Evolutionary conservation across 306 rosid genomes (phyloP).

Genomic region (Oxytropis ochrocephala): DNA sequence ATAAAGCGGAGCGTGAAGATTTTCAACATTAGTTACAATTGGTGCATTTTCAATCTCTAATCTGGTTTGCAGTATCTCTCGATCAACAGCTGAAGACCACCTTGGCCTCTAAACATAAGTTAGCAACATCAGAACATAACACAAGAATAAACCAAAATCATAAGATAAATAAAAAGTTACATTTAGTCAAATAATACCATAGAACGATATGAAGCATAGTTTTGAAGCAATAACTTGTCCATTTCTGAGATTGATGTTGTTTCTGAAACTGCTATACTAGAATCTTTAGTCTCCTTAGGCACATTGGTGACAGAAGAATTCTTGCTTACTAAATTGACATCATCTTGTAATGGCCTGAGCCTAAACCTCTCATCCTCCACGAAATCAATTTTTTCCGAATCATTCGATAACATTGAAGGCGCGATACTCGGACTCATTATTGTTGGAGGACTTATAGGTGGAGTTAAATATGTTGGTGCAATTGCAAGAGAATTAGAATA

Average conservation of each 20-base stretch:
- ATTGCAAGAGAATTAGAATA: slow-evolving; percentile 16
- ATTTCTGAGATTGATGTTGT: slow-evolving; percentile 58
- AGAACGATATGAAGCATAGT: slow-evolving; percentile 36
- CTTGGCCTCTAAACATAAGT: slow-evolving; percentile 50
- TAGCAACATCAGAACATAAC: slow-evolving; percentile 18
- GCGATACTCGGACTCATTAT: slow-evolving; percentile 12
- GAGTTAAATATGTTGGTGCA: slow-evolving; percentile 20
- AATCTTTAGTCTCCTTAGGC: slow-evolving; percentile 28
- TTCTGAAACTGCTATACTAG: slow-evolving; percentile 27
- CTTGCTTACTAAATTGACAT: neutral
- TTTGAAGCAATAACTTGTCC: slow-evolving; percentile 47
- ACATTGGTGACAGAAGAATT: slow-evolving; percentile 21
- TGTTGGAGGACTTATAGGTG: slow-evolving; percentile 14
- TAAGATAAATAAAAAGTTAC: neutral
- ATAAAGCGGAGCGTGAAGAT: slow-evolving; percentile 61
- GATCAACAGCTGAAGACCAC: slow-evolving; percentile 63
- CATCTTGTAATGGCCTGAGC: slow-evolving; percentile 30
- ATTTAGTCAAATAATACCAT: slow-evolving; percentile 44
- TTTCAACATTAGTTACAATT: slow-evolving; percentile 32
- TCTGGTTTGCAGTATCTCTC: slow-evolving; percentile 45
- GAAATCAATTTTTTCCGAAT: slow-evolving; percentile 10
- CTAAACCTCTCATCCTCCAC: slow-evolving; percentile 28
- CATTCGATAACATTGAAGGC: slow-evolving; percentile 11
- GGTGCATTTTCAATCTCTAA: slow-evolving; percentile 75
- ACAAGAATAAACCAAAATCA: neutral